Conservation (phyloP, 192 early-diverging fungal genomes). For the Coemansia sp. region DNA sequence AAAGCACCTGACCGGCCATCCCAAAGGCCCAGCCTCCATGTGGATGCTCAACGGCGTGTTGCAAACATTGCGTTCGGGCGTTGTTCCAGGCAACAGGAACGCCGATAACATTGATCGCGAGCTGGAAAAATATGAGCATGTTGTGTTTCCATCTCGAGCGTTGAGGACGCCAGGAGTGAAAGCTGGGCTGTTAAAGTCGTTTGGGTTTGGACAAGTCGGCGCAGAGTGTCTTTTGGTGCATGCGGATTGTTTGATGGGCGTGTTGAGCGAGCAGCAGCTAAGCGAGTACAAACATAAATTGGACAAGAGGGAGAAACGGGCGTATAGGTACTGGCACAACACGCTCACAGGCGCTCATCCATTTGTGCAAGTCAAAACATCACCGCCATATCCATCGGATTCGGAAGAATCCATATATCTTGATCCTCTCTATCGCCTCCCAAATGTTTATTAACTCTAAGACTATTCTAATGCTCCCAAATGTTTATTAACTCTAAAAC, state of each 20-base stretch:
- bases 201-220: conserved; percentile 95
- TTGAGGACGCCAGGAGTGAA: conserved; percentile 90
- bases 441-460: conserved; percentile 32
- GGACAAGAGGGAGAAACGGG: conserved; percentile 62
- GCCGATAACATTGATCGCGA: conserved; percentile 54
- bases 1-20: conserved; percentile 89
- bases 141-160: conserved; percentile 81
- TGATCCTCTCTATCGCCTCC: conserved; percentile 69
- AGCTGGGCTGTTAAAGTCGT: conserved; percentile 88
- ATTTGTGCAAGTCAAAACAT: conserved; percentile 83
- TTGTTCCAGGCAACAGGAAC: conserved; percentile 91
- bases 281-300: conserved; percentile 66
- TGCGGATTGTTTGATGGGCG: conserved; percentile 81
- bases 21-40: conserved; percentile 90
- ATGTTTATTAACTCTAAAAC: conserved; percentile 11
- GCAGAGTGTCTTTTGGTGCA: conserved; percentile 84
- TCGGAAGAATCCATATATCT: conserved; percentile 79
- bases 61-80: conserved; percentile 77
- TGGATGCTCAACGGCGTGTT: conserved; percentile 96
- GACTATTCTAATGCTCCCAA: conserved; percentile 67
- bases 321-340: conserved; percentile 92
- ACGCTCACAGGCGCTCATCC: conserved; percentile 75
- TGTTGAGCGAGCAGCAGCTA: conserved; percentile 68
- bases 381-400: conserved; percentile 80
- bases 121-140: conserved; percentile 74